Evolutionary conservation across 805 yeast species (phyloP).

Genomic region (Yamadazyma endophytica): DNA sequence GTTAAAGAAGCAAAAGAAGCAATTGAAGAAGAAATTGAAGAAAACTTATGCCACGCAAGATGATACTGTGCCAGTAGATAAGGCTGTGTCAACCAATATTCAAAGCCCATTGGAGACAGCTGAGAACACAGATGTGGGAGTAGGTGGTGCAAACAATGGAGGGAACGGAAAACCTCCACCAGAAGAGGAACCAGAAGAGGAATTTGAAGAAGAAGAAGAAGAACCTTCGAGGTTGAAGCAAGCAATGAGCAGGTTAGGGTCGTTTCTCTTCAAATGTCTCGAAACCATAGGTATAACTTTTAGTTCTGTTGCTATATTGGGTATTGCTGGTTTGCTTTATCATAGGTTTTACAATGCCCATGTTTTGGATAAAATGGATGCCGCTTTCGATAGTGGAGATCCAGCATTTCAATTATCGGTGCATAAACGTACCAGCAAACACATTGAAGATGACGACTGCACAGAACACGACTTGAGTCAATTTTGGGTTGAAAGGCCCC

Average conservation of each 20-base stretch:
- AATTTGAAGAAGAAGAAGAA: slow-evolving; percentile 13
- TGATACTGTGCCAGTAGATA: slow-evolving; percentile 5
- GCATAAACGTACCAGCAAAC: slow-evolving; percentile 41
- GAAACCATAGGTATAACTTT: slow-evolving; percentile 73
- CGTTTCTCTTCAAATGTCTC: slow-evolving; percentile 39
- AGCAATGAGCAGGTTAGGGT: slow-evolving; percentile 14
- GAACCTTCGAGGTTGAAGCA: slow-evolving; percentile 16
- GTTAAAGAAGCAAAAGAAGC: slow-evolving; percentile 23
- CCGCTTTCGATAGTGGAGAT: slow-evolving; percentile 66
- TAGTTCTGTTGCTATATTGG: slow-evolving; percentile 64
- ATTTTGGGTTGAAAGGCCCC: slow-evolving; percentile 66
- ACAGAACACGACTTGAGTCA: slow-evolving; percentile 14
- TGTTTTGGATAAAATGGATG: slow-evolving; percentile 60
- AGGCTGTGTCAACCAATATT: slow-evolving; percentile 8
- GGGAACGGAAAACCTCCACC: slow-evolving; percentile 7
- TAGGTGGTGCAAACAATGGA: slow-evolving; percentile 8
- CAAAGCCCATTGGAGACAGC: neutral
- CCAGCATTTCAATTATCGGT: slow-evolving; percentile 57
- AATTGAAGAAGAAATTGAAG: slow-evolving; percentile 19
- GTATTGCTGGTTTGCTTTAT: slow-evolving; percentile 67
- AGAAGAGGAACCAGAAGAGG: slow-evolving; percentile 12
- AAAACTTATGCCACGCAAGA: slow-evolving; percentile 7
- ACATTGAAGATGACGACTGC: slow-evolving; percentile 22
- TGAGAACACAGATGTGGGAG: neutral
- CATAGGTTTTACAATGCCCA: slow-evolving; percentile 58